A percentile compares a stretch with the other conserved stretches of the same genome.
Conservation (phyloP, 1,284 basidiomycete genomes). For the Bothia castanella region DNA sequence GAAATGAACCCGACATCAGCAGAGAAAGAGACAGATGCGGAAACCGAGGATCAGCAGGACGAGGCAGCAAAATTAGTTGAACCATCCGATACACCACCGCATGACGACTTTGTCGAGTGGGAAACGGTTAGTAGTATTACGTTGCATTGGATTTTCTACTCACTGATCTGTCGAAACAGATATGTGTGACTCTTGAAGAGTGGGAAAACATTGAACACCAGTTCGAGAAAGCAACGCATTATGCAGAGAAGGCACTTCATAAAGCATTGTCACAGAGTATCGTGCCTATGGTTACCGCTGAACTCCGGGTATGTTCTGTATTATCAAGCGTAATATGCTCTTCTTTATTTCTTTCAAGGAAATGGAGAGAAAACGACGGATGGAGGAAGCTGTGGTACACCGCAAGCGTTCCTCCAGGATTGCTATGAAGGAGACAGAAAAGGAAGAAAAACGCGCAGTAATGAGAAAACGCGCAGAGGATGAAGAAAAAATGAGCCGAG, state of each 20-base stretch:
- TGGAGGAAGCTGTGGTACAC: conserved; percentile 68
- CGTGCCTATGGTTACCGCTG: conserved; percentile 62
- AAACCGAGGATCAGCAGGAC: conserved; percentile 5
- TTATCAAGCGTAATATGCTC: not conserved
- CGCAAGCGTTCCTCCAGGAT: conserved; percentile 84
- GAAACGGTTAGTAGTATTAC: conserved; percentile 60
- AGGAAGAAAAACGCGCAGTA: conserved; percentile 59
- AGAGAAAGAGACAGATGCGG: not conserved
- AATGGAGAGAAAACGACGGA: conserved; percentile 52
- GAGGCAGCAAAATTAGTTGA: not conserved
- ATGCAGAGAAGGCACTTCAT: conserved; percentile 73
- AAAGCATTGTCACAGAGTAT: conserved; percentile 63
- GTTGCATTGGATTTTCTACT: not conserved
- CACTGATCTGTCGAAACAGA: conserved; percentile 39
- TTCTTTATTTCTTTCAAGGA: conserved; percentile 43
- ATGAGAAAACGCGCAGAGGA: conserved; percentile 58
- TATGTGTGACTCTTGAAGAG: conserved; percentile 75
- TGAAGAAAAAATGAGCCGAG: conserved; percentile 59
- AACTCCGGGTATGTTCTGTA: conserved; percentile 40
- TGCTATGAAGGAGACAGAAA: conserved; percentile 67
- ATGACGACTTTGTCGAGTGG: conserved; percentile 72
- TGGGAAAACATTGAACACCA: conserved; percentile 73
- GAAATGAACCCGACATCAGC: not conserved
- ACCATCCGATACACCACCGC: conserved; percentile 7
- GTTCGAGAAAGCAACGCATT: conserved; percentile 74